Percentiles rank a stretch among this genome's conserved stretches.
Conservation (phyloP, 73 alveolate genomes). For the Tetrahymena thermophila region DNA sequence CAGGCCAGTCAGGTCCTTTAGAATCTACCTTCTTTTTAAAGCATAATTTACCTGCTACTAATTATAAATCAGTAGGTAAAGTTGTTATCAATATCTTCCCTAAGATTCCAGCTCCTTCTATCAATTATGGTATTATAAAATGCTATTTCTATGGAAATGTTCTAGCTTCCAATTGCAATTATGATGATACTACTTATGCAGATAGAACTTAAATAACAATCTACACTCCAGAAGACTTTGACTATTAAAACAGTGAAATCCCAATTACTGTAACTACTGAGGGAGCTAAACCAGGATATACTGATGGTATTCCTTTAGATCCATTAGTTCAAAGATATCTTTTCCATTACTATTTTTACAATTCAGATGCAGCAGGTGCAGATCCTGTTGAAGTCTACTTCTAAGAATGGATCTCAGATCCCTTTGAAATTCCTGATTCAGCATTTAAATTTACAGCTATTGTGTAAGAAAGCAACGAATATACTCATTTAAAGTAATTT, state of each 20-base stretch:
- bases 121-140: not conserved
- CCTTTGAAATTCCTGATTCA: not conserved
- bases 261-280: not conserved
- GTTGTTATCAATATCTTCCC: not conserved
- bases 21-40: not conserved
- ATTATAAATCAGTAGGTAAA: not conserved
- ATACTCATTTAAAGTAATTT: not conserved
- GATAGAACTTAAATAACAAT: not conserved
- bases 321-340: not conserved
- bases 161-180: not conserved
- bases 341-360: not conserved
- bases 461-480: not conserved
- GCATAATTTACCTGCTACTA: not conserved
- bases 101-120: not conserved
- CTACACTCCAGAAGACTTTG: not conserved
- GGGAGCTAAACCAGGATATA: not conserved
- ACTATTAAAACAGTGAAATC: not conserved
- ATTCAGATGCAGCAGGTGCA: not conserved
- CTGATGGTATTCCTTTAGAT: not conserved
- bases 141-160: not conserved
- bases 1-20: not conserved
- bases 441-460: not conserved
- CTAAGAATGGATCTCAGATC: not conserved
- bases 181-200: not conserved
- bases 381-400: not conserved